These are phyloP conservation scores for Peronospora belbahrii DNA, from an alignment of 352 stramenopile species.

Conservation along the genomic window DNA sequence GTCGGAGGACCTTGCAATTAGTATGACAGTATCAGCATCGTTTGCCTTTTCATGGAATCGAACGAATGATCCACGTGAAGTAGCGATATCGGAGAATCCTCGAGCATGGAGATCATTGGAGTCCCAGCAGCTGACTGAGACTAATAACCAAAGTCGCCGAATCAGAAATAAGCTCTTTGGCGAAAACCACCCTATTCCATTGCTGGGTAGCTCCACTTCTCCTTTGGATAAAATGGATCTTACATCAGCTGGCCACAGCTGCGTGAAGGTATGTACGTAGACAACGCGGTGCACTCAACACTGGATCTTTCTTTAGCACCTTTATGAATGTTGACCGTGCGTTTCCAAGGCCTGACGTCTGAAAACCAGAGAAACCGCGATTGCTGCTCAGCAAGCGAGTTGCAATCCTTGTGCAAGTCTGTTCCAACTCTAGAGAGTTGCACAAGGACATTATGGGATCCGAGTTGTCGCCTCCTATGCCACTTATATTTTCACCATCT, in stretches of 20 bases:
- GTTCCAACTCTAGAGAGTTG: slow-evolving; percentile 57
- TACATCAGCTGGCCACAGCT: slow-evolving; percentile 58
- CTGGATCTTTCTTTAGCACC: slow-evolving; percentile 55
- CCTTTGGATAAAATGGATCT: slow-evolving; percentile 53
- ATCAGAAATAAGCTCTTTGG: slow-evolving; percentile 37
- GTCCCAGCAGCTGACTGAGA: slow-evolving; percentile 8
- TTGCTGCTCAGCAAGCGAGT: slow-evolving; percentile 59
- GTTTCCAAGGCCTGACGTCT: slow-evolving; percentile 33
- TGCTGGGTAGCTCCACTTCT: slow-evolving; percentile 29
- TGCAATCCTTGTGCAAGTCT: slow-evolving; percentile 63
- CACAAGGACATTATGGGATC: slow-evolving; percentile 64
- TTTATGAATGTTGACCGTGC: slow-evolving; percentile 49
- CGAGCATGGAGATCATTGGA: slow-evolving; percentile 23
- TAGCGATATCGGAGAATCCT: slow-evolving; percentile 6
- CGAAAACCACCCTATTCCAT: slow-evolving; percentile 15
- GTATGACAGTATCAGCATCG: slow-evolving; percentile 59
- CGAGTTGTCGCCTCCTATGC: slow-evolving; percentile 55
- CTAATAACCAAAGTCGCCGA: slow-evolving; percentile 16
- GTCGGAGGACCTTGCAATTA: slow-evolving; percentile 31
- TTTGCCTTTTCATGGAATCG: slow-evolving; percentile 55
- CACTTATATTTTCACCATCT: slow-evolving; percentile 7
- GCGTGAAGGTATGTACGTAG: slow-evolving; percentile 72
- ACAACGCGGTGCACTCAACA: slow-evolving; percentile 80
- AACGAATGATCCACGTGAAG: slow-evolving; percentile 39
- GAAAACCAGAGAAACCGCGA: slow-evolving; percentile 42